These are phyloP conservation scores for Cucurbita pepo DNA, from an alignment of 306 rosid species.

Conservation along the genomic window DNA sequence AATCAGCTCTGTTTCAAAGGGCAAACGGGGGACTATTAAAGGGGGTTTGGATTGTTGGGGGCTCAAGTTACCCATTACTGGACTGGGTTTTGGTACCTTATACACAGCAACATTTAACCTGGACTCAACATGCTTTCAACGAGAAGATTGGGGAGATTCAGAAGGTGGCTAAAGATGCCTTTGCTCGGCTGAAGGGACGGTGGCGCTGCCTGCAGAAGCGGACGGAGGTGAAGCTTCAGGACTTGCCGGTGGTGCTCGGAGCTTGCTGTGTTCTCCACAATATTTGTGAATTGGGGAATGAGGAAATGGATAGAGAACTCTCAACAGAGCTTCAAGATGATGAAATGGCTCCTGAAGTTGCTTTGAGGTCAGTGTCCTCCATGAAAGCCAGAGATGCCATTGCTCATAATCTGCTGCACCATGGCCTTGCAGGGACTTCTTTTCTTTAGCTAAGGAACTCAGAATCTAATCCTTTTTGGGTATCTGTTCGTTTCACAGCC, in stretches of 20 bases:
- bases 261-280: slow-evolving; percentile 93
- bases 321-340: slow-evolving; percentile 49
- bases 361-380: slow-evolving; percentile 41
- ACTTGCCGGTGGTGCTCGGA: slow-evolving; percentile 77
- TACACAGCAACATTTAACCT: slow-evolving; percentile 58
- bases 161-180: slow-evolving; percentile 51
- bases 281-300: slow-evolving; percentile 65
- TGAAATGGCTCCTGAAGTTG: slow-evolving; percentile 57
- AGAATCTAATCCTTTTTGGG: background rate
- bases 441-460: slow-evolving; percentile 25
- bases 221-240: slow-evolving; percentile 84
- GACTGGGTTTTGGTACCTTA: slow-evolving; percentile 94
- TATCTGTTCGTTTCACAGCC: background rate
- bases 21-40: slow-evolving; percentile 55
- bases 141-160: slow-evolving; percentile 81
- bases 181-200: slow-evolving; percentile 69
- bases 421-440: slow-evolving; percentile 82
- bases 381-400: slow-evolving; percentile 72
- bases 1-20: slow-evolving; percentile 53
- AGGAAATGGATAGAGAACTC: slow-evolving; percentile 43
- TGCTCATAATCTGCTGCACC: slow-evolving; percentile 94
- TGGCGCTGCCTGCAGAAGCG: slow-evolving; percentile 82
- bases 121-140: slow-evolving; percentile 89
- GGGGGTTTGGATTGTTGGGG: slow-evolving; percentile 73
- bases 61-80: slow-evolving; percentile 57